Percentiles rank a stretch among this genome's conserved stretches.
Evolutionary conservation across 768 basidiomycete species (phyloP).

Genomic region (Candolleomyces eurysporus): DNA sequence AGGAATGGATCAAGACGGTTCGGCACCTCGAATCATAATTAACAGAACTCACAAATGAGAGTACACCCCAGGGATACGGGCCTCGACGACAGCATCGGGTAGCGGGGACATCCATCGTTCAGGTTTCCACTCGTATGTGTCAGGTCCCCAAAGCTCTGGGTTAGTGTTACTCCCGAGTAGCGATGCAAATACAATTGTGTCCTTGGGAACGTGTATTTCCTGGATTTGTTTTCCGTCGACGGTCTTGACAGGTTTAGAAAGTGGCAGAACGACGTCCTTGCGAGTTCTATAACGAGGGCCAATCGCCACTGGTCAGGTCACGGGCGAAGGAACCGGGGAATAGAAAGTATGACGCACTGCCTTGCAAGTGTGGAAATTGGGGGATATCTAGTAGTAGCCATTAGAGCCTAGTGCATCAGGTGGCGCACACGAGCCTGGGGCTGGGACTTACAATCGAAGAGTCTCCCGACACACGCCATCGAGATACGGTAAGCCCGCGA

Average conservation of each 20-base stretch:
- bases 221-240: constrained; percentile 18
- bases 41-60: constrained; percentile 31
- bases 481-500: constrained; percentile 35
- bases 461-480: constrained; percentile 41
- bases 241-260: constrained; percentile 21
- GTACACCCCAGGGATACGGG: constrained; percentile 41
- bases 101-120: constrained; percentile 43
- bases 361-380: constrained; percentile 20
- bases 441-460: constrained; percentile 29
- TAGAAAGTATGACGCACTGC: constrained; percentile 13
- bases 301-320: background rate
- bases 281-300: constrained; percentile 19
- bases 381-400: constrained; percentile 12
- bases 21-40: background rate
- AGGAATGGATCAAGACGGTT: background rate
- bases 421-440: background rate
- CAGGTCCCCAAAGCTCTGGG: constrained; percentile 22
- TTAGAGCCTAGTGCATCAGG: background rate
- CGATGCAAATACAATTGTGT: constrained; percentile 23
- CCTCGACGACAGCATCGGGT: constrained; percentile 25
- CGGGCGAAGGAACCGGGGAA: background rate
- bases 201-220: constrained; percentile 35
- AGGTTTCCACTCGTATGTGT: constrained; percentile 47
- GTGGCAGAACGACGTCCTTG: constrained; percentile 18
- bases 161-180: constrained; percentile 4